Conservation (phyloP, 179 eudicot species). For the Corrigiola litoralis region DNA sequence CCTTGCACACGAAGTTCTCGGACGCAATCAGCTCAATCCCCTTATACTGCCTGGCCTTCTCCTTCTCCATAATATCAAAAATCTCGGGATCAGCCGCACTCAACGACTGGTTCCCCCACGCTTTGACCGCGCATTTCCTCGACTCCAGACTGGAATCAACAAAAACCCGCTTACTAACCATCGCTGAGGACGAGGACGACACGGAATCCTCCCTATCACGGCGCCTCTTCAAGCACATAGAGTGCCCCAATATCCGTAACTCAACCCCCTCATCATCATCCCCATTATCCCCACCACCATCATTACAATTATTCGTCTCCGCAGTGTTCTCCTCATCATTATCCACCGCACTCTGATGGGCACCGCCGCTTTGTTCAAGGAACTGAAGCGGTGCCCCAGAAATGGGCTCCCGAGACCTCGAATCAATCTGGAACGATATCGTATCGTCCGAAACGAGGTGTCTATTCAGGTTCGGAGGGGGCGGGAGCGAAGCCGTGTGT, state of each 20-base stretch:
- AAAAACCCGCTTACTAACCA: constrained; percentile 17
- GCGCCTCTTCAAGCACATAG: constrained; percentile 66
- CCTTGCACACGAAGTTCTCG: constrained; percentile 76
- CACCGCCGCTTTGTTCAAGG: constrained; percentile 31
- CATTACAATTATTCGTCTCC: neutral
- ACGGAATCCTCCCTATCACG: constrained; percentile 54
- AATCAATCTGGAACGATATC: constrained; percentile 64
- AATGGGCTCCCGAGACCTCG: constrained; percentile 35
- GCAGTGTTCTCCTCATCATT: neutral
- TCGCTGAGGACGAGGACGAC: constrained; percentile 26
- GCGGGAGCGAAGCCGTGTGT: constrained; percentile 9
- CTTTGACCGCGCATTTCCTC: constrained; percentile 45
- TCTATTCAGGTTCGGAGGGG: constrained; percentile 5
- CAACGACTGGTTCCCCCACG: constrained; percentile 70
- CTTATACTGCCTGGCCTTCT: constrained; percentile 60
- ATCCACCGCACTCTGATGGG: neutral
- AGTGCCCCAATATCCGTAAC: constrained; percentile 64
- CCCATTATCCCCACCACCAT: constrained; percentile 9
- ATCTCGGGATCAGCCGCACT: constrained; percentile 62
- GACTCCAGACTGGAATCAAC: constrained; percentile 40
- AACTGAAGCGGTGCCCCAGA: constrained; percentile 52
- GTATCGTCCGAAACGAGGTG: constrained; percentile 37
- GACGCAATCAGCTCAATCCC: constrained; percentile 90
- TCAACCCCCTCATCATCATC: constrained; percentile 51
- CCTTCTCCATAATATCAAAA: constrained; percentile 64